Evolutionary conservation across 2,329 filamentous ascomycete species (phyloP).

Genomic region (Ambrosiella cleistominuta): DNA sequence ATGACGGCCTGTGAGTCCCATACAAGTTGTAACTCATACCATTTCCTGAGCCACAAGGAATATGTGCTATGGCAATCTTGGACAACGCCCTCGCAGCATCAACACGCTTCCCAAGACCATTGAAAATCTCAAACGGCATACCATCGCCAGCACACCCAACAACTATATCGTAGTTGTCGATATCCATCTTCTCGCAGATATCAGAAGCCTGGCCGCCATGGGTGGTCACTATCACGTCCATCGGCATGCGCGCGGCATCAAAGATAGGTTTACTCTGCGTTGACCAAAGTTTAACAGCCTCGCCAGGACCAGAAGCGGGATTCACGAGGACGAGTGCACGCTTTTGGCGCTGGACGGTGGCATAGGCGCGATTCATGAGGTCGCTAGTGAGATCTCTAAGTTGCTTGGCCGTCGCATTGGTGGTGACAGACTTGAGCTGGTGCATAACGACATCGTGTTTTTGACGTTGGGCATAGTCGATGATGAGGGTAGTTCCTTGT

Average conservation of each 20-base stretch:
- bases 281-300: constrained; percentile 54
- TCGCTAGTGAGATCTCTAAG: constrained; percentile 42
- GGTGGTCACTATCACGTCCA: constrained; percentile 57
- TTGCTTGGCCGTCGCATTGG: constrained; percentile 24
- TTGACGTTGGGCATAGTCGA: constrained; percentile 51
- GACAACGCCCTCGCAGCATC: constrained; percentile 60
- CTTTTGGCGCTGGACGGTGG: constrained; percentile 48
- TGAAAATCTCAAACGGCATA: constrained; percentile 83
- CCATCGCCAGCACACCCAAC: constrained; percentile 87
- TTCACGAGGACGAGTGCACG: constrained; percentile 81
- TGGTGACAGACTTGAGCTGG: constrained; percentile 36
- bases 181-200: constrained; percentile 57
- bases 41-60: constrained; percentile 89
- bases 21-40: constrained; percentile 82
- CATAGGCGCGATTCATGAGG: constrained; percentile 54
- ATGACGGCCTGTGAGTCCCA: constrained; percentile 56
- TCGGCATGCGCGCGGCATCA: constrained; percentile 56
- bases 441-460: constrained; percentile 41
- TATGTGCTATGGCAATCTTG: constrained; percentile 64
- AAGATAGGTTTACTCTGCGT: constrained; percentile 67
- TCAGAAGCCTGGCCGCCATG: constrained; percentile 62
- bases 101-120: constrained; percentile 61
- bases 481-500: constrained; percentile 40
- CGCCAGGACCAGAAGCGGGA: constrained; percentile 71
- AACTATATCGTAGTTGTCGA: constrained; percentile 67